phyloP scores from a whole-genome alignment of 192 early-diverging fungal species.

The Podila minutissima region DNA sequence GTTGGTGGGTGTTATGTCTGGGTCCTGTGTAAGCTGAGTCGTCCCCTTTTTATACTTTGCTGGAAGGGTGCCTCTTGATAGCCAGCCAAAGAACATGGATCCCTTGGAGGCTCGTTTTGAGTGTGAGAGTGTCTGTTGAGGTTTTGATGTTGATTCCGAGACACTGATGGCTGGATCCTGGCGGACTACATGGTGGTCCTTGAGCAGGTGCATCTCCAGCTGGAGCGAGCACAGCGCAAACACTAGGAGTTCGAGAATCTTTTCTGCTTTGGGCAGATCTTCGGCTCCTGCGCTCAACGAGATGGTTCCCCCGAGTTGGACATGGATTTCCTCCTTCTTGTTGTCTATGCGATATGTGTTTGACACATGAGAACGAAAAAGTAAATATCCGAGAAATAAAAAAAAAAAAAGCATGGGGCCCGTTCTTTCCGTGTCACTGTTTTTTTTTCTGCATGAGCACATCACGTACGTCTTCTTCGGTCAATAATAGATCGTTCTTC shows the following conservation, averaged over 20 bases:
- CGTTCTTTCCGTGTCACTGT: too few relatives aligned
- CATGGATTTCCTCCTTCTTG: slow-evolving; percentile 14
- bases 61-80: slow-evolving; percentile 34
- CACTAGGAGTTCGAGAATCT: slow-evolving; percentile 77
- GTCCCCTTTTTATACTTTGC: slow-evolving; percentile 36
- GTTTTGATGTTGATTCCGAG: background rate
- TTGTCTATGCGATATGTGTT: background rate
- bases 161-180: slow-evolving; percentile 11
- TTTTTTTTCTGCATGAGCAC: background rate
- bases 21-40: slow-evolving; percentile 22
- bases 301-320: slow-evolving; percentile 38
- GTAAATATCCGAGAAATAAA: background rate
- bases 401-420: too few relatives aligned
- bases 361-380: background rate
- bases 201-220: slow-evolving; percentile 77
- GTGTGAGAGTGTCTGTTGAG: slow-evolving; percentile 16
- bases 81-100: slow-evolving; percentile 42
- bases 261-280: slow-evolving; percentile 72
- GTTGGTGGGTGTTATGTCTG: background rate
- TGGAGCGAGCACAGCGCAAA: slow-evolving; percentile 82
- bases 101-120: slow-evolving; percentile 50
- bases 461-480: slow-evolving; percentile 22
- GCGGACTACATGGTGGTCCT: slow-evolving; percentile 71
- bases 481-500: slow-evolving; percentile 27
- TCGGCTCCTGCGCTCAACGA: slow-evolving; percentile 32